phyloP scores from a whole-genome alignment of 371 early-diverging fungal genomes.

The Apophysomyces ossiformis region DNA sequence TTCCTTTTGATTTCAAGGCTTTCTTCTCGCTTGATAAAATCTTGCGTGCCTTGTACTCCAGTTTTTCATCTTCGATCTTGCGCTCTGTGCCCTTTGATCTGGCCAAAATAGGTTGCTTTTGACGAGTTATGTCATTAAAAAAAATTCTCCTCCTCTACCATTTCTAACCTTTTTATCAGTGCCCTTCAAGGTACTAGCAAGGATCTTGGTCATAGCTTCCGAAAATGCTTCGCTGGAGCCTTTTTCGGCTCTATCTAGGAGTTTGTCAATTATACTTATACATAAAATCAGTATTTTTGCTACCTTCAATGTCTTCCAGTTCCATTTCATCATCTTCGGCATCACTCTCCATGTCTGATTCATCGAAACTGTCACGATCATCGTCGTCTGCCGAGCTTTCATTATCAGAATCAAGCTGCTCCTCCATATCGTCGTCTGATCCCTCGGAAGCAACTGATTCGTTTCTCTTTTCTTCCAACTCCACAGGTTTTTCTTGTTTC shows the following conservation, averaged over 20 bases:
- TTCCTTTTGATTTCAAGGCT: slow-evolving; percentile 59
- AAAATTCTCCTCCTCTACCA: no score
- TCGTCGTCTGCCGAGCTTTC: slow-evolving; percentile 1
- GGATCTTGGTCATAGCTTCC: slow-evolving; percentile 72
- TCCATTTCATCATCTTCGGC: slow-evolving; percentile 32
- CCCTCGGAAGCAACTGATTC: slow-evolving; percentile 13
- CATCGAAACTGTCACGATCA: slow-evolving; percentile 18
- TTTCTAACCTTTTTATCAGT: slow-evolving; percentile 42
- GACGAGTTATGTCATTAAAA: no score
- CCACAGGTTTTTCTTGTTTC: slow-evolving; percentile 25
- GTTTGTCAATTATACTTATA: not conserved
- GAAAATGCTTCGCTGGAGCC: slow-evolving; percentile 57
- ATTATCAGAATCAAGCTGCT: slow-evolving; percentile 2
- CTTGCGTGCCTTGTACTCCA: slow-evolving; percentile 78
- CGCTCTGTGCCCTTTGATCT: slow-evolving; percentile 73
- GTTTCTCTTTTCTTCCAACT: slow-evolving; percentile 20
- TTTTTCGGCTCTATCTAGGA: slow-evolving; percentile 47
- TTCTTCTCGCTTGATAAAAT: slow-evolving; percentile 70
- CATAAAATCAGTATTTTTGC: not conserved
- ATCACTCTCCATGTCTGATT: slow-evolving; percentile 26
- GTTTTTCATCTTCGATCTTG: slow-evolving; percentile 76
- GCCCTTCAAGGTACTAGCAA: slow-evolving; percentile 59
- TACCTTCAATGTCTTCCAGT: slow-evolving; percentile 23
- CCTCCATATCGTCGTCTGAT: slow-evolving; percentile 25
- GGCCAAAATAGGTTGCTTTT: slow-evolving; percentile 75